Evolutionary conservation across 139 green algal species (phyloP), one percentile per base, ranked within the genome.

Genomic region (Chlamydomonas incerta): DNA sequence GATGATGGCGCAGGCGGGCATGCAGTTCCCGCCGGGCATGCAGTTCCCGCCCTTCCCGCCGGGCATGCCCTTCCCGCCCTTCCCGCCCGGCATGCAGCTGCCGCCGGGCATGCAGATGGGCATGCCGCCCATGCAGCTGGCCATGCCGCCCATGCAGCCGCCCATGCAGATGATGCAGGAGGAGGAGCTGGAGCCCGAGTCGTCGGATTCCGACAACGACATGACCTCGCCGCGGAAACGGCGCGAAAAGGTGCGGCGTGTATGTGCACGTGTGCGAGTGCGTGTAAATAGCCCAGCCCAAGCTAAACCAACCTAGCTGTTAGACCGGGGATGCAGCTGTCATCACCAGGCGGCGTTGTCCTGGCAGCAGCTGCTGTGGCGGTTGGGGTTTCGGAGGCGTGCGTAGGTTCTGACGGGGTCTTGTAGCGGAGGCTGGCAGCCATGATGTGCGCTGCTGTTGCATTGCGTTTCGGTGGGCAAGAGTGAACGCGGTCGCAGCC

Each of bases 171-270:
- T 50, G 41, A 35, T 74, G 58, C 31, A 18, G 14, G 79, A 85
- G 14, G 79, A 85, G 47, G 79, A 85, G 29, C 65, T 76, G 47
- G 79, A 85, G 29, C 65, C 75, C 31, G 67, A 47, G n/a, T 73
- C 79, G 24, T 66, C 75, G 11, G 79, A 85, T 4, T 85, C 79
- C 17, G 79, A 85, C 10, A 66, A 50, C 47, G 79, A 85, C 23
- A 76, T 50, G 14, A 34, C 47, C 0, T 85, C 79, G 21, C 79
- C 79, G 28, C 23, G 79, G 33, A 85, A 85, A 66, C 65, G 79
- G 9, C 46, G 79, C 8, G 79, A 85, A 41, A 85, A 85, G 79
- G 79, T 85, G 35, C 29, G 73, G 6, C 6, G 41, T 8, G 6
- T 13, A 50, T 8, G 41, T 50, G 6, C 41, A 50, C n/a, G n/a